Base-by-base conservation (phyloP, 495 filamentous ascomycete species). In the Cairneyella variabilis region DNA sequence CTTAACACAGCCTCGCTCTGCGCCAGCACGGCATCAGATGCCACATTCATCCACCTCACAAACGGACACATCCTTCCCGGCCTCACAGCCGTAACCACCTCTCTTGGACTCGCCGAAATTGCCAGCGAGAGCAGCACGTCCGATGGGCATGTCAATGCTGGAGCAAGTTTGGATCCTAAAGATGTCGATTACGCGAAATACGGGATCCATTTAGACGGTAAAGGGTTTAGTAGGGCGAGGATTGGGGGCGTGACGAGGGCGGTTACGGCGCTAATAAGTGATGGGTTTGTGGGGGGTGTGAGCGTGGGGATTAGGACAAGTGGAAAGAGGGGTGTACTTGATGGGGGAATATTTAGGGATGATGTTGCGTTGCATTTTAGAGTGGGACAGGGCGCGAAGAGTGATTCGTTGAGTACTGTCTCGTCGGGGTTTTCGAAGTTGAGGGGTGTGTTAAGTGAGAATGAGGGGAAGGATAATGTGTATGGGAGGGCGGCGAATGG, bases 81-180 rank as follows among this genome's bases (percentile, higher is more conserved):
- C 0, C 72, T 83, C 53, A 82, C 77, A 2, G 75, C 76, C 10
- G 73, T 83, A 27, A 75, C 73, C 11, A 70, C 70, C 22, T 63
- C 62, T 20, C 63, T 85, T 1, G 83, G 83, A 2, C 66, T 85
- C 8, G 70, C 69, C 25, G 80, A 74, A n/a, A 83, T 86, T 40
- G 71, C 73, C 26, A 68, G 68, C 3, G 82, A 84, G 54, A 16
- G 30, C 2, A 58, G 53, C 37, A 84, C 81, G 0, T 52, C 66
- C 9, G 73, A 78, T 51, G 77, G 77, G 22, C 28, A 38, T 3
- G 40, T 61, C n/a, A 44, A 45, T 1, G 36, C 42, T 0, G 20
- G 38, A 10, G 45, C 61, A 22, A 48, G 57, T 36, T 50, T 57
- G 36, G 58, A 66, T 20, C 60, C 60, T 12, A 60, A 67, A 14